These are phyloP conservation scores for Paralagenidium karlingii DNA, from an alignment of 352 stramenopile genomes.

Conservation along the genomic window DNA sequence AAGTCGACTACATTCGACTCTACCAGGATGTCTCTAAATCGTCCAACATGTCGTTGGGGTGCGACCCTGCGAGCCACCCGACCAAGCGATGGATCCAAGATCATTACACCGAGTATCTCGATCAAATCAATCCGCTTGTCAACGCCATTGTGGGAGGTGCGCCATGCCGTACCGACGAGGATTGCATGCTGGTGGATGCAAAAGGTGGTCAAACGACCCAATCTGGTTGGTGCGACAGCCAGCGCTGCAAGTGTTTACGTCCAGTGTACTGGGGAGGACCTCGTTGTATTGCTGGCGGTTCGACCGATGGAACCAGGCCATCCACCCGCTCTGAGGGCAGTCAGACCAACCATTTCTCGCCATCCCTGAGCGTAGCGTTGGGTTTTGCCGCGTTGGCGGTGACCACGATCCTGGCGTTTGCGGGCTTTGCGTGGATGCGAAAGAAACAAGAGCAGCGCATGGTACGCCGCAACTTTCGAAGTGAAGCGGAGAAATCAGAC, in stretches of 20 bases:
- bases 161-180: slow-evolving; percentile 11
- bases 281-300: slow-evolving; percentile 29
- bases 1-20: slow-evolving; percentile 78
- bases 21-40: slow-evolving; percentile 41
- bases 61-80: slow-evolving; percentile 17
- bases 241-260: slow-evolving; percentile 30
- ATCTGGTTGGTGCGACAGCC: slow-evolving; percentile 39
- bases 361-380: too few species aligned
- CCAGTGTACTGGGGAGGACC: slow-evolving; percentile 35
- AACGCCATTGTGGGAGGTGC: slow-evolving; percentile 11
- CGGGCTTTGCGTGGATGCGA: too few species aligned
- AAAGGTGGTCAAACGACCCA: slow-evolving; percentile 10
- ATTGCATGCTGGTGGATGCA: slow-evolving; percentile 25
- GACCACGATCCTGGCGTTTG: too few species aligned
- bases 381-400: too few species aligned
- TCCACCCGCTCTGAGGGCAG: too few species aligned
- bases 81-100: slow-evolving; percentile 19
- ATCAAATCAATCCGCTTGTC: slow-evolving; percentile 10
- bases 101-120: slow-evolving; percentile 15
- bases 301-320: background rate
- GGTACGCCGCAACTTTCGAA: too few species aligned
- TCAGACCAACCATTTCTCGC: too few species aligned
- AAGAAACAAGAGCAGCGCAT: too few species aligned
- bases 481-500: too few species aligned
- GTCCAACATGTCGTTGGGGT: slow-evolving; percentile 11